Evolutionary conservation across 2,329 filamentous ascomycete species (phyloP), one percentile per base, ranked within the genome.

Genomic region (Paraphaeosphaeria sporulosa): DNA sequence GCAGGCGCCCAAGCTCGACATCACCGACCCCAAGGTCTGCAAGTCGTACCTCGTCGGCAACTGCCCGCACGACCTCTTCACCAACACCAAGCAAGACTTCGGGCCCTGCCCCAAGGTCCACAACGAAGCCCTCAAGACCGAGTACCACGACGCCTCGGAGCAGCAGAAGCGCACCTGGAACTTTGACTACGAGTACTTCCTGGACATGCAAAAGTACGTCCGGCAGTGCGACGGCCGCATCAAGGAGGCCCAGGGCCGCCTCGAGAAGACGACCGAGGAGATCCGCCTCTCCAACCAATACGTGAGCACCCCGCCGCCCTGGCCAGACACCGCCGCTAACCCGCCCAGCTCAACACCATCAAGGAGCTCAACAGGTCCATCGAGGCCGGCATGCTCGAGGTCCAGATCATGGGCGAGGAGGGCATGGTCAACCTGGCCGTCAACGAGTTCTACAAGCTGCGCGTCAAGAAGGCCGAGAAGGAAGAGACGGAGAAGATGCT

Each of bases 1-100:
- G 60, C 91, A 90, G 81, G 88, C 89, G 68, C 87, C 91, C 42
- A 91, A 96, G 78, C 87, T 98, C 70, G 90, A 90, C 65, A 90
- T 99, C 71, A 95, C 89, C 61, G 95, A 98, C 79, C 86, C 91
- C 56, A 97, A 96, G 81, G 92, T 97, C 71, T 99, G 95, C 83
- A 92, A 93, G 57, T 97, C 94, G 19, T 98, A 94, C 79, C 87
- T 99, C 52, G 93, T 88, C 64, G 95, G 95, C 71, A 96, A 92
- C 60, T 99, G 95, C 78, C 95, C 95, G 0, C 94, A 98, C 84
- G 95, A 99, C 77, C 92, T 99, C 74, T 99, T 99, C 86, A 99
- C 94, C 67, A 99, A 99, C 82, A 99, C 95, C 48, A 98, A 97
- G 83, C 94, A 98, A 85, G 95, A 99, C 77, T 87, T 98, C 36